phyloP scores from a whole-genome alignment of 371 early-diverging fungal genomes.

The Conidiobolus incongruus region DNA sequence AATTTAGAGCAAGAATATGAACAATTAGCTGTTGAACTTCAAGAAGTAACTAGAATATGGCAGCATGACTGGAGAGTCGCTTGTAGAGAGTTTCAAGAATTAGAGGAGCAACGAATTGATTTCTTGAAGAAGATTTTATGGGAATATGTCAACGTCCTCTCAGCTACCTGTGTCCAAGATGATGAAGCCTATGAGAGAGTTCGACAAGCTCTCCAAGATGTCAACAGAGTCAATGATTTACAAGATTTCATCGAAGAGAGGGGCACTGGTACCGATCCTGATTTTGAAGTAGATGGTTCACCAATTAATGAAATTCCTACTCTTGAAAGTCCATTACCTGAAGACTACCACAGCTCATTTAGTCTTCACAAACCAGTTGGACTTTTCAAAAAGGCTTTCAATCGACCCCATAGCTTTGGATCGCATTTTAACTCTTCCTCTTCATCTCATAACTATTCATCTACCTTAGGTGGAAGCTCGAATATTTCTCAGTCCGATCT shows the following conservation, averaged over 20 bases:
- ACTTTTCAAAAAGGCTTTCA: constrained; percentile 3
- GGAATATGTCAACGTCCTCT: constrained; percentile 68
- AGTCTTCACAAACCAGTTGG: background rate
- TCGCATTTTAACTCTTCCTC: too few species aligned
- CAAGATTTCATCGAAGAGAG: constrained; percentile 4
- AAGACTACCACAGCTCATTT: background rate
- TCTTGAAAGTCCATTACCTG: background rate
- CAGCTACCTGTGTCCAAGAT: constrained; percentile 59
- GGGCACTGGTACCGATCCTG: constrained; percentile 3
- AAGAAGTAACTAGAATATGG: constrained; percentile 20
- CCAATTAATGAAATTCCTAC: constrained; percentile 3
- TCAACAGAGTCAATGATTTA: background rate
- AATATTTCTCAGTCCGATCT: too few species aligned
- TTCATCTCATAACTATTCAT: too few species aligned
- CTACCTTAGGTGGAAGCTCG: too few species aligned
- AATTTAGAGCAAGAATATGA: constrained; percentile 19
- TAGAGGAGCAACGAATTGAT: constrained; percentile 79
- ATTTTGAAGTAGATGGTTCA: constrained; percentile 4
- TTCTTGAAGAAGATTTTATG: constrained; percentile 53
- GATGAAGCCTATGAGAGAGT: constrained; percentile 31
- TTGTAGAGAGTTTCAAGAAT: constrained; percentile 34
- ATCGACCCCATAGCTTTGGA: background rate
- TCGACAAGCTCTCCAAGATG: background rate
- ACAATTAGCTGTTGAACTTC: constrained; percentile 12
- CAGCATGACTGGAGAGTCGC: constrained; percentile 8